phyloP scores from a whole-genome alignment of 83 land plant species.

The Picea mariana region DNA sequence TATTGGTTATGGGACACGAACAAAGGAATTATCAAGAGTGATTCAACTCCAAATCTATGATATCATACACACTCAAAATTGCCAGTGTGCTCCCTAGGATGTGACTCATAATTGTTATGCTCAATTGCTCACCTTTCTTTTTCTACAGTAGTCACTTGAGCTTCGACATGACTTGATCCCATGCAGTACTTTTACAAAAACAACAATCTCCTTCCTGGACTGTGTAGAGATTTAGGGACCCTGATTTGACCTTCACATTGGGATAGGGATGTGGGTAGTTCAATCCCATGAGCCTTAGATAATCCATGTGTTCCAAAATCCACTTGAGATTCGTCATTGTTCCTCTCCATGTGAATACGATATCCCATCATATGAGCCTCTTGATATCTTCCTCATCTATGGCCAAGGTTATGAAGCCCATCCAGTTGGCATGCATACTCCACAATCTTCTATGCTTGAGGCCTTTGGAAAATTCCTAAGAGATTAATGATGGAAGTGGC shows the following conservation, averaged over 20 bases:
- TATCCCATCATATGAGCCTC: no score
- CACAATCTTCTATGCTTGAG: constrained; percentile 20
- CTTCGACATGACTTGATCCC: background rate
- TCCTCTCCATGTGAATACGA: no score
- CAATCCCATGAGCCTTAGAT: constrained; percentile 30
- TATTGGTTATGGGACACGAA: no score
- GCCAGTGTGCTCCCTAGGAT: constrained; percentile 26
- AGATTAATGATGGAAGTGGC: no score
- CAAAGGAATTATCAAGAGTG: no score
- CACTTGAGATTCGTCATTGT: no score
- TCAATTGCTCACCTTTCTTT: background rate
- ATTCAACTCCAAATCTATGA: constrained; percentile 33
- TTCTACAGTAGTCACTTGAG: constrained; percentile 15
- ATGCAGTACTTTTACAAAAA: background rate
- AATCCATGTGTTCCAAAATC: no score
- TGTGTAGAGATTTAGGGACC: constrained; percentile 20
- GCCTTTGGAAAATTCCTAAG: no score
- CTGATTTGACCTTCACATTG: constrained; percentile 11
- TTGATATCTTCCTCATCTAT: no score
- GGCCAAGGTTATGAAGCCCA: constrained; percentile 52
- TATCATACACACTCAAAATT: constrained; percentile 44
- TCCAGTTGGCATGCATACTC: constrained; percentile 62
- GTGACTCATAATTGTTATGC: no score
- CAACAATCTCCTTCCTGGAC: background rate
- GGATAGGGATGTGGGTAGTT: background rate